A percentile compares a stretch with the other conserved stretches of the same genome.
These are phyloP conservation scores for Diplodia corticola DNA, from an alignment of 2,329 filamentous ascomycete species.

Conservation along the genomic window DNA sequence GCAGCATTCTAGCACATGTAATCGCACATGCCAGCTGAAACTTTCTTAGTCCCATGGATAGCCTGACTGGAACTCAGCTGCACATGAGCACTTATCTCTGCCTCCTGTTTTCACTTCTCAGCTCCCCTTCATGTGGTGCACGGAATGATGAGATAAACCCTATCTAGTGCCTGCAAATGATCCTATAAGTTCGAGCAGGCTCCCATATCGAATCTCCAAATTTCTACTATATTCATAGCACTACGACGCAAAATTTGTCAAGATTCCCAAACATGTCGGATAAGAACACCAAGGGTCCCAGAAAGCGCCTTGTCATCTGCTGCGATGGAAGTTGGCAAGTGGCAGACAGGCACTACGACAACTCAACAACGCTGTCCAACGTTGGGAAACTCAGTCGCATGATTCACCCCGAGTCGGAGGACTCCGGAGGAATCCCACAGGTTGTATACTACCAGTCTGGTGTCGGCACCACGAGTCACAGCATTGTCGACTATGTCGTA, in stretches of 20 bases:
- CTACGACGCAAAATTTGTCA: neutral
- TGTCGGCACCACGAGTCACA: slow-evolving; percentile 39
- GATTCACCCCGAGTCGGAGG: slow-evolving; percentile 49
- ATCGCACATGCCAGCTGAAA: neutral
- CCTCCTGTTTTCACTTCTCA: neutral
- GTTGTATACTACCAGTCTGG: slow-evolving; percentile 55
- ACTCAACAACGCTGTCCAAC: slow-evolving; percentile 46
- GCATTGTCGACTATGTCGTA: neutral
- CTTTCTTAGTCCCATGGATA: neutral
- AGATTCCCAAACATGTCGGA: neutral
- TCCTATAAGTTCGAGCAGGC: neutral
- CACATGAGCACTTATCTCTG: neutral
- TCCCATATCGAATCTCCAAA: neutral
- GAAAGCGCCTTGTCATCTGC: slow-evolving; percentile 35
- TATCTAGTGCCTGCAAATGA: neutral
- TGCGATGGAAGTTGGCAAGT: slow-evolving; percentile 39
- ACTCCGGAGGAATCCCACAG: slow-evolving; percentile 48
- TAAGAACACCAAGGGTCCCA: neutral
- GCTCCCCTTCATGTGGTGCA: neutral
- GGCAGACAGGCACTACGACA: neutral
- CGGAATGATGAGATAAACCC: neutral
- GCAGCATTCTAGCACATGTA: neutral
- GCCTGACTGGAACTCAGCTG: neutral
- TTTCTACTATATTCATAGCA: too few relatives aligned
- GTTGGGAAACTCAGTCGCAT: slow-evolving; percentile 52